Percentiles rank a stretch among this genome's conserved stretches.
phyloP scores from a whole-genome alignment of 306 rosid genomes.

The Cyclanthera cordifolia region DNA sequence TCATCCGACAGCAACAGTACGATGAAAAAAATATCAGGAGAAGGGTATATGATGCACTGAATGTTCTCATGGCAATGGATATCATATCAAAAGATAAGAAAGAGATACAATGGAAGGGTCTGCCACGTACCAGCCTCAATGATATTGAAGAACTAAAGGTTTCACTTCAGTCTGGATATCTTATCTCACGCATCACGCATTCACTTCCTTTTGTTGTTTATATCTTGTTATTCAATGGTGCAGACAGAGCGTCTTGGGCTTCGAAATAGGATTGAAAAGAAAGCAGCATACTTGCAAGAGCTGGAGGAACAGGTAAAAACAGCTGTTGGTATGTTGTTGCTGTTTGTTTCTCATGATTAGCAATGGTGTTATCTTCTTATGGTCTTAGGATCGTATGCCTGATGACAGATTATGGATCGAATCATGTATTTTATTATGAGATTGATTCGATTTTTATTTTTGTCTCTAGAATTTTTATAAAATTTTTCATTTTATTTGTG shows the following conservation, averaged over 20 bases:
- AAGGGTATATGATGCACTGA: constrained; percentile 93
- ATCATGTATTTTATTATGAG: too few species aligned
- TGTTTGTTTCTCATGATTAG: too few species aligned
- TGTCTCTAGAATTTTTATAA: too few species aligned
- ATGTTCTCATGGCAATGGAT: constrained; percentile 99
- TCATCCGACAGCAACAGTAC: constrained; percentile 66
- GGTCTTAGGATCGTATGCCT: too few species aligned
- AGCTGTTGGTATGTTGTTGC: constrained; percentile 3
- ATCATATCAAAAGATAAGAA: constrained; percentile 96
- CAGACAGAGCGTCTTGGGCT: constrained; percentile 69
- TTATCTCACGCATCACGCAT: constrained; percentile 7
- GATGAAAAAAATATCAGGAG: constrained; percentile 93
- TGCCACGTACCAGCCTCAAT: constrained; percentile 75
- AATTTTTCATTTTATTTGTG: too few species aligned
- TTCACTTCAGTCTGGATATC: constrained; percentile 15
- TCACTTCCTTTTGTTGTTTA: constrained; percentile 5
- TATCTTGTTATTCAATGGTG: constrained; percentile 25
- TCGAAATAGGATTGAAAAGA: constrained; percentile 73
- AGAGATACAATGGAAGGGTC: constrained; percentile 97
- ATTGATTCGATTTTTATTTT: too few species aligned
- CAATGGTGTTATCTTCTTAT: too few species aligned
- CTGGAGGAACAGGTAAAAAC: constrained; percentile 79
- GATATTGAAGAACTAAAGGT: constrained; percentile 95
- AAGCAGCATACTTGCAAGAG: constrained; percentile 84
- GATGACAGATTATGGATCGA: too few species aligned